phyloP scores from a whole-genome alignment of 495 filamentous ascomycete genomes.

The Penicillium soppii region DNA sequence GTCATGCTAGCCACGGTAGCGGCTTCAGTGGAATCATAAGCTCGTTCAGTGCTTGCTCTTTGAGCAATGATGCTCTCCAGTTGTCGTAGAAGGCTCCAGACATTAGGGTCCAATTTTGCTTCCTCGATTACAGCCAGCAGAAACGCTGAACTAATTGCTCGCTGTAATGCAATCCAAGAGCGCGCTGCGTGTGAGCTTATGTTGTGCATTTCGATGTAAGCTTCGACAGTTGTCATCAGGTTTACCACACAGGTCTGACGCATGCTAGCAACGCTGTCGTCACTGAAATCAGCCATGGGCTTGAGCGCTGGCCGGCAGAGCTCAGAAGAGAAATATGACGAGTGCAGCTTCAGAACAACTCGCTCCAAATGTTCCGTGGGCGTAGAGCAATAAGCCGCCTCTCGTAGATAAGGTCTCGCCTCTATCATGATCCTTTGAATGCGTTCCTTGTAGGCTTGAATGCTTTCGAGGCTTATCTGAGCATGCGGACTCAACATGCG shows the following conservation, averaged over 20 bases:
- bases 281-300: constrained; percentile 25
- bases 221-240: constrained; percentile 45
- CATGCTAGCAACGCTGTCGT: constrained; percentile 42
- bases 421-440: constrained; percentile 52
- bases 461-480: constrained; percentile 43
- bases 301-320: constrained; percentile 60
- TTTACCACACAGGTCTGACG: constrained; percentile 42
- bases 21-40: constrained; percentile 23
- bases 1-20: constrained; percentile 16
- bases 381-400: constrained; percentile 45
- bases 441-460: constrained; percentile 50
- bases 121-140: constrained; percentile 47
- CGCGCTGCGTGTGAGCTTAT: constrained; percentile 44
- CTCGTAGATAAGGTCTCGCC: constrained; percentile 52
- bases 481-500: constrained; percentile 48
- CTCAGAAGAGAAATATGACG: constrained; percentile 59
- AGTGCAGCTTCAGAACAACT: constrained; percentile 56
- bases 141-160: constrained; percentile 49
- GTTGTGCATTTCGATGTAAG: constrained; percentile 47
- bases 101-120: constrained; percentile 36
- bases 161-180: constrained; percentile 48
- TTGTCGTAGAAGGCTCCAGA: constrained; percentile 40
- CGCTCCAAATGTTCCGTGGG: constrained; percentile 54
- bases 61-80: constrained; percentile 46
- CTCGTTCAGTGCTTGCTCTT: constrained; percentile 37